Conservation (phyloP, 345 rosid genomes). For the Aurinia saxatilis region DNA sequence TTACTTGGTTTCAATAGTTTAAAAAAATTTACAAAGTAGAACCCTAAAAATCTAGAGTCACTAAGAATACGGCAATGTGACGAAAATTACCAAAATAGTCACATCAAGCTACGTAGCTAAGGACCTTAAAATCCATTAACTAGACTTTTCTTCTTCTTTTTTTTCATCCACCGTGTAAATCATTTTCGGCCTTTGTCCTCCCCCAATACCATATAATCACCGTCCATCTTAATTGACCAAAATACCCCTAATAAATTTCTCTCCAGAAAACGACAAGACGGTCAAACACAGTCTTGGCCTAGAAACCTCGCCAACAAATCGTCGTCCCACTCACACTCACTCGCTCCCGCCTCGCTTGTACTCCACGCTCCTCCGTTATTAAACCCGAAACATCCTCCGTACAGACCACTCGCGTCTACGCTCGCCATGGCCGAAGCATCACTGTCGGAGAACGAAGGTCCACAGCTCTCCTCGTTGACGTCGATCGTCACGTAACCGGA, state of each 20-base stretch:
- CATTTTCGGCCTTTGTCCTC: neutral
- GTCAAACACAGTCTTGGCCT: constrained; percentile 35
- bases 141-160: neutral
- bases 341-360: constrained; percentile 15
- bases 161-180: neutral
- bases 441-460: constrained; percentile 67
- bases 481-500: constrained; percentile 68
- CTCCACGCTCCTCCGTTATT: constrained; percentile 32
- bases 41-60: neutral
- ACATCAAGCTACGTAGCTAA: neutral
- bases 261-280: constrained; percentile 4
- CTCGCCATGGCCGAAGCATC: constrained; percentile 76
- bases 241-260: neutral
- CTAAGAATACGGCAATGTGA: constrained; percentile 1
- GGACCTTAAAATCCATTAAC: constrained; percentile 10
- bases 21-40: neutral
- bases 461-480: constrained; percentile 87
- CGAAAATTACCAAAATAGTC: constrained; percentile 3
- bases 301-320: constrained; percentile 41
- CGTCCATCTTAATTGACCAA: neutral
- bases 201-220: neutral
- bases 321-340: constrained; percentile 30
- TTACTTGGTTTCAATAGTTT: neutral
- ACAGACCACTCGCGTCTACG: constrained; percentile 47
- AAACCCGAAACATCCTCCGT: neutral